phyloP scores from a whole-genome alignment of 768 basidiomycete genomes.

The Hypholoma sublateritium region DNA sequence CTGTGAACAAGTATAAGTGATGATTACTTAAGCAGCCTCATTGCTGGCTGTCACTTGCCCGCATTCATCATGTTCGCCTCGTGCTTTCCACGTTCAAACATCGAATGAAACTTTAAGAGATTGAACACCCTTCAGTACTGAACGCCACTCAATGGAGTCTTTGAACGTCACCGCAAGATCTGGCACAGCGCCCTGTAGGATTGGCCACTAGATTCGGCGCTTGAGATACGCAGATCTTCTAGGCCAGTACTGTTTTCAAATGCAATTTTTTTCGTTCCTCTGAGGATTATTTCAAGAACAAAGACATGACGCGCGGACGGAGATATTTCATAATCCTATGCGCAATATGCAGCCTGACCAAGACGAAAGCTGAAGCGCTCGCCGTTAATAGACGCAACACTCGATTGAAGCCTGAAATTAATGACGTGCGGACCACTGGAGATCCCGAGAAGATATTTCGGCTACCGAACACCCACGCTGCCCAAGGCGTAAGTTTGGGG shows the following conservation, averaged over 20 bases:
- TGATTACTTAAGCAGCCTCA: slow-evolving; percentile 23
- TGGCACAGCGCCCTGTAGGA: too few species aligned
- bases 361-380: neutral
- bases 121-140: too few species aligned
- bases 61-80: slow-evolving; percentile 6
- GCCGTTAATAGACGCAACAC: neutral
- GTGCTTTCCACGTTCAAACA: neutral
- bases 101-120: too few species aligned
- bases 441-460: neutral
- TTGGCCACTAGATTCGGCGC: too few species aligned
- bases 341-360: too few species aligned
- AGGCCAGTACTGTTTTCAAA: too few species aligned
- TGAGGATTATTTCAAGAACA: slow-evolving; percentile 1
- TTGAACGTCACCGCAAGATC: too few species aligned
- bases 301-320: neutral
- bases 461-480: neutral
- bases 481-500: neutral
- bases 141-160: too few species aligned
- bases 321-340: neutral
- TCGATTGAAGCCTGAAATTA: neutral
- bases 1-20: neutral
- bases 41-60: slow-evolving; percentile 10
- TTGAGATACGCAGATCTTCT: neutral
- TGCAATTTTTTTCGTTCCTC: neutral
- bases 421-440: slow-evolving; percentile 1